Evolutionary conservation across 306 rosid species (phyloP).

Genomic region (Morella rubra): DNA sequence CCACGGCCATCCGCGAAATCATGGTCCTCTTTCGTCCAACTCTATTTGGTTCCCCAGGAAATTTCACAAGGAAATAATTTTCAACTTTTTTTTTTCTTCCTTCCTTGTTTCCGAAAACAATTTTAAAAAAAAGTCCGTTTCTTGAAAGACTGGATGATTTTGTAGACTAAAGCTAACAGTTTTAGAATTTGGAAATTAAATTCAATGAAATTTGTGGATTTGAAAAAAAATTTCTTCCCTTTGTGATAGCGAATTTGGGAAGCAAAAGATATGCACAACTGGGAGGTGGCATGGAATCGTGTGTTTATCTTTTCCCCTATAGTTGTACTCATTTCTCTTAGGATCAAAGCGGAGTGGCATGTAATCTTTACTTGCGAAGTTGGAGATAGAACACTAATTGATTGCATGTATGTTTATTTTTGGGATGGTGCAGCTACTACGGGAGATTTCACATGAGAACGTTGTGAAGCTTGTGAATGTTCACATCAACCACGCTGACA

Average conservation of each 20-base stretch:
- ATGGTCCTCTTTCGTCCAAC: slow-evolving; percentile 44
- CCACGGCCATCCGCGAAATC: slow-evolving; percentile 98
- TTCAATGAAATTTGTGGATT: too few species aligned
- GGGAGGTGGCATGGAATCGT: neutral
- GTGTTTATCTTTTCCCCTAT: neutral
- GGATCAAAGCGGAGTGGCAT: neutral
- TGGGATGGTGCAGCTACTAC: slow-evolving; percentile 62
- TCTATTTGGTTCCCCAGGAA: neutral
- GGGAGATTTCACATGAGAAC: slow-evolving; percentile 91
- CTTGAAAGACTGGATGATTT: too few species aligned
- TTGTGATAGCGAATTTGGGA: too few species aligned
- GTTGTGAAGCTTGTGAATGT: slow-evolving; percentile 95
- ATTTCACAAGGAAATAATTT: neutral
- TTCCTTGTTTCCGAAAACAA: neutral
- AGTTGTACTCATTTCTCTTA: neutral
- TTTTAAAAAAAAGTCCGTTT: neutral
- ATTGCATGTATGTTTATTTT: neutral
- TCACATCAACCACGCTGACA: slow-evolving; percentile 87
- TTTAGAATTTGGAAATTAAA: too few species aligned
- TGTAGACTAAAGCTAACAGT: too few species aligned
- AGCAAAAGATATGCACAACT: too few species aligned
- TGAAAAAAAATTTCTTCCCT: too few species aligned
- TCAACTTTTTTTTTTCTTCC: neutral
- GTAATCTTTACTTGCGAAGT: neutral
- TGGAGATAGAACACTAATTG: neutral